Conservation (phyloP, 306 rosid genomes). For the Lupinus albus region DNA sequence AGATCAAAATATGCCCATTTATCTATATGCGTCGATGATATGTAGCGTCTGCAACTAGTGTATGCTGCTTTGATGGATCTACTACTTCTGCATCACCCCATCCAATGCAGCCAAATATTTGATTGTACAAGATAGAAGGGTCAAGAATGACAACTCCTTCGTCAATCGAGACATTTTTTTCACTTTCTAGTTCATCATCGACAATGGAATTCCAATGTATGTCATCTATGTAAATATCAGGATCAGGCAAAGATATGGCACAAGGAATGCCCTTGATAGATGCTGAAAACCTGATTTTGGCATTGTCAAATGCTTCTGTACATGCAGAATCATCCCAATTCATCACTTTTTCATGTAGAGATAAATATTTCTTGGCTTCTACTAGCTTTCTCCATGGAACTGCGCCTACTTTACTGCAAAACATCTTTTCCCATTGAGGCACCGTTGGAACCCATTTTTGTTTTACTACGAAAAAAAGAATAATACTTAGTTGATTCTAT, state of each 20-base stretch:
- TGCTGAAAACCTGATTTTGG: conserved; percentile 62
- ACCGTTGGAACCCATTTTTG: conserved; percentile 43
- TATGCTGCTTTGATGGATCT: conserved; percentile 20
- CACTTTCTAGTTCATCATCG: conserved; percentile 61
- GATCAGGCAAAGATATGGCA: conserved; percentile 60
- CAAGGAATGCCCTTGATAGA: conserved; percentile 51
- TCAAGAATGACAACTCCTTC: conserved; percentile 45
- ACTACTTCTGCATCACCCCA: conserved; percentile 14
- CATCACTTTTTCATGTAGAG: conserved; percentile 50
- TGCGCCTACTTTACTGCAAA: conserved; percentile 53
- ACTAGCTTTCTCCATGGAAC: conserved; percentile 64
- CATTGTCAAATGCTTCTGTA: conserved; percentile 65
- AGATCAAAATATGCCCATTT: no score
- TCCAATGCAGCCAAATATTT: conserved; percentile 25
- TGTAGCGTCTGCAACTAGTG: no score
- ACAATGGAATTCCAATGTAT: conserved; percentile 59
- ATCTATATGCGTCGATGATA: no score
- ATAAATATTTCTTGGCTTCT: conserved; percentile 58
- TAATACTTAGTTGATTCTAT: not conserved
- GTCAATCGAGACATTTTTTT: conserved; percentile 25
- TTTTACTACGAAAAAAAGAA: conserved; percentile 38
- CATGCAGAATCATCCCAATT: conserved; percentile 71
- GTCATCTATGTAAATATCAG: conserved; percentile 51
- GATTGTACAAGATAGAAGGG: conserved; percentile 41
- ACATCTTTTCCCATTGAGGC: conserved; percentile 70